phyloP scores from a whole-genome alignment of 345 rosid genomes.

The Gossypium sturtianum region DNA sequence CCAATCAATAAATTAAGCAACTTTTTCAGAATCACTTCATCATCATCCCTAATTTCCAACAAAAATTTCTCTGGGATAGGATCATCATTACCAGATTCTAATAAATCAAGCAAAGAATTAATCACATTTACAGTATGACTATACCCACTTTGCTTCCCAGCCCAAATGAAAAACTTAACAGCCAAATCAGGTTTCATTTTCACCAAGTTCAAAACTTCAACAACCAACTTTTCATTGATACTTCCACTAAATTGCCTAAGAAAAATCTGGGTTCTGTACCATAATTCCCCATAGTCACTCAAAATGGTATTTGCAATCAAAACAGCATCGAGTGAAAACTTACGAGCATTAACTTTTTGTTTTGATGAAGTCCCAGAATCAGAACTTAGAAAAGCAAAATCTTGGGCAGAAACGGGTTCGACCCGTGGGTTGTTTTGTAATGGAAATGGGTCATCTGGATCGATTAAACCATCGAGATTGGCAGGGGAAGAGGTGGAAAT shows the following conservation, averaged over 20 bases:
- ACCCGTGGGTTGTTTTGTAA: background rate
- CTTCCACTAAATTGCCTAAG: slow-evolving; percentile 58
- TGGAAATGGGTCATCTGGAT: slow-evolving; percentile 38
- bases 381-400: slow-evolving; percentile 37
- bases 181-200: slow-evolving; percentile 42
- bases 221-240: slow-evolving; percentile 50
- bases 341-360: slow-evolving; percentile 22
- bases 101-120: slow-evolving; percentile 53
- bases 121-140: slow-evolving; percentile 49
- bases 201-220: slow-evolving; percentile 53
- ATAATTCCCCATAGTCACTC: slow-evolving; percentile 35
- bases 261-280: slow-evolving; percentile 49
- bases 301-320: slow-evolving; percentile 45
- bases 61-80: slow-evolving; percentile 49
- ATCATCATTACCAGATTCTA: slow-evolving; percentile 37
- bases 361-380: slow-evolving; percentile 1
- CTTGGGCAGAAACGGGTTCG: slow-evolving; percentile 45
- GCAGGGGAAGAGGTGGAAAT: slow-evolving; percentile 38
- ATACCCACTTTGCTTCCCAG: slow-evolving; percentile 86
- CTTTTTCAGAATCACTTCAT: slow-evolving; percentile 55
- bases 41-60: slow-evolving; percentile 60
- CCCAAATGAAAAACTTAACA: slow-evolving; percentile 79
- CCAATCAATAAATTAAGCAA: slow-evolving; percentile 69
- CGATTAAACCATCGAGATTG: slow-evolving; percentile 42
- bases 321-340: slow-evolving; percentile 44